Evolutionary conservation across 495 filamentous ascomycete species (phyloP), one percentile per base, ranked within the genome.

Genomic region (Lepraria neglecta): DNA sequence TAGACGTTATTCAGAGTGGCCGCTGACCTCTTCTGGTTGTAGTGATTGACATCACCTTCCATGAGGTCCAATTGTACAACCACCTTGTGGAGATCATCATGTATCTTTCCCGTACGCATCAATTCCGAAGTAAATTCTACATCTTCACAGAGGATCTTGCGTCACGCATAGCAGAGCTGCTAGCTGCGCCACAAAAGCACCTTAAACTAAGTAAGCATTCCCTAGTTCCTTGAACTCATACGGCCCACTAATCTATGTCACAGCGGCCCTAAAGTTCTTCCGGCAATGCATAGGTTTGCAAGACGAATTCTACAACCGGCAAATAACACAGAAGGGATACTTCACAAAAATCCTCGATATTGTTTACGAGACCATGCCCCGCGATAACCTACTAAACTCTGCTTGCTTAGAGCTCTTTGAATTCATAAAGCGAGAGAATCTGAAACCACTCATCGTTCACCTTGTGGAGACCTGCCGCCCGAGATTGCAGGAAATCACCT

Each of bases 391-490:
- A 4, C 82, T 98, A 38, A 94, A 94, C 68, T 96, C 92, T 15
- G 92, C 92, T n/a, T 96, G 90, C 73, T 79, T 97, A 15, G 94
- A 98, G 69, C 82, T 98, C 40, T 98, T 98, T 64, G 90, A 92
- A 65, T 90, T 87, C 65, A 90, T 98, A 65, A 90, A 86, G 70
- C 84, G 85, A 68, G 90, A 95, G 70, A 87, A 87, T 64, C 80
- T 92, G 65, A 94, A 90, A 69, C 81, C 86, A 6, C 76, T 96
- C 43, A 86, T 96, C 55, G 78, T 83, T 50, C 91, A 98, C 67
- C 73, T 97, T 42, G 90, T 95, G 31, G 90, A 95, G 66, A 90
- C 88, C 65, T 92, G 94, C 68, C 87, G 92, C 17, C 88, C 92
- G 14, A 88, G 87, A 68, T 75, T 97, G 42, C 76, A 86, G 68